Percentiles rank a stretch among this genome's conserved stretches.
Evolutionary conservation across 495 filamentous ascomycete species (phyloP).

Genomic region (Cladorrhinum samala): DNA sequence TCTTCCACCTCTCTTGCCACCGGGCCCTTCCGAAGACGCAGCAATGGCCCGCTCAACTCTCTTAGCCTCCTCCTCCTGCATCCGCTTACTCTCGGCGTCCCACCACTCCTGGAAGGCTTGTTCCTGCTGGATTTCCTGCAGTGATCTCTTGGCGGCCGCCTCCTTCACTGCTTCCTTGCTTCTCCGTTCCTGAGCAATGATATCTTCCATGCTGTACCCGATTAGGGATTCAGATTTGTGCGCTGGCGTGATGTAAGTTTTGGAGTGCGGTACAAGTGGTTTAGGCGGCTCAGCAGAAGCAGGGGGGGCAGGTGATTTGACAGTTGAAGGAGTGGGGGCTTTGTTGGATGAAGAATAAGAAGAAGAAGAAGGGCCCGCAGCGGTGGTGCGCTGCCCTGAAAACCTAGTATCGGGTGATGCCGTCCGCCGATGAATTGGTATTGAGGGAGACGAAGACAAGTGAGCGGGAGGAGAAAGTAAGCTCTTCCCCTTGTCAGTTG

Average conservation of each 20-base stretch:
- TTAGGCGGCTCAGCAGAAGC: constrained; percentile 3
- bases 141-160: constrained; percentile 73
- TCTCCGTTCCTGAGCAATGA: constrained; percentile 76
- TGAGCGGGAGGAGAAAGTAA: constrained; percentile 28
- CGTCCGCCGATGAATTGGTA: constrained; percentile 36
- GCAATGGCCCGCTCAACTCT: constrained; percentile 23
- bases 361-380: constrained; percentile 11
- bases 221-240: constrained; percentile 49
- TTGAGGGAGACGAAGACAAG: constrained; percentile 16
- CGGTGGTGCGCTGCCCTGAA: constrained; percentile 34
- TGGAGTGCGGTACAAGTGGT: constrained; percentile 42
- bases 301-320: too few species aligned
- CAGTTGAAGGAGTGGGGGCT: neutral
- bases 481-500: constrained; percentile 37
- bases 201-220: constrained; percentile 75
- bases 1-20: constrained; percentile 27
- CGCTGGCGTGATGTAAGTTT: constrained; percentile 40
- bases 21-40: constrained; percentile 16
- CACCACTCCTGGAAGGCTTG: constrained; percentile 98
- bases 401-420: constrained; percentile 53
- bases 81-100: constrained; percentile 78
- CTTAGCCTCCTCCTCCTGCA: constrained; percentile 57
- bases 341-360: neutral
- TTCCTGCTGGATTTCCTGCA: constrained; percentile 92
- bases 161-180: constrained; percentile 80